phyloP scores from a whole-genome alignment of 169 alveolate species.

The Plasmodium berghei region DNA sequence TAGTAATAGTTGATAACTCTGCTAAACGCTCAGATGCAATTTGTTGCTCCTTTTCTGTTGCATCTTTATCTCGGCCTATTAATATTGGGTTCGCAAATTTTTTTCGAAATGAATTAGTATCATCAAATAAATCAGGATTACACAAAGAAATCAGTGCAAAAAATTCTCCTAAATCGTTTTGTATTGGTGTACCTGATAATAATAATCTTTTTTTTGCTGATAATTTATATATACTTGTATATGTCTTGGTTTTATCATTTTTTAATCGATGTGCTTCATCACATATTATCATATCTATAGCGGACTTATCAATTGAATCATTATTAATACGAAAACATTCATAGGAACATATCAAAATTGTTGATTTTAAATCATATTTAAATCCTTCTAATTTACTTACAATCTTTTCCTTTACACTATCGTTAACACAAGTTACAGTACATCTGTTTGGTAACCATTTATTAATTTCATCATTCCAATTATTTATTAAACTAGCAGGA shows the following conservation, averaged over 20 bases:
- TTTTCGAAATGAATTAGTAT: conserved; percentile 83
- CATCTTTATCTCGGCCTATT: conserved; percentile 93
- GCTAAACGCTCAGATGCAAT: conserved; percentile 90
- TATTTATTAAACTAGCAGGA: conserved; percentile 94
- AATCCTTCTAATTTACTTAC: conserved; percentile 92
- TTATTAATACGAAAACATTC: conserved; percentile 93
- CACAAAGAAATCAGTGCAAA: conserved; percentile 91
- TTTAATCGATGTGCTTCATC: conserved; percentile 97
- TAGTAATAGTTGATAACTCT: conserved; percentile 91
- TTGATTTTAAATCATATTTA: conserved; percentile 87
- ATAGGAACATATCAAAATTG: conserved; percentile 92
- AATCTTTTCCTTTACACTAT: conserved; percentile 90
- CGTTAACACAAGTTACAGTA: conserved; percentile 91
- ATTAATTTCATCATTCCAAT: conserved; percentile 94
- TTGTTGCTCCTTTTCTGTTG: conserved; percentile 90
- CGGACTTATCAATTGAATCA: conserved; percentile 88
- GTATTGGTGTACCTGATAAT: conserved; percentile 93
- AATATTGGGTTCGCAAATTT: conserved; percentile 90
- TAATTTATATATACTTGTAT: conserved; percentile 89
- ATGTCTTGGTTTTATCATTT: conserved; percentile 93
- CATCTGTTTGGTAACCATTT: conserved; percentile 94
- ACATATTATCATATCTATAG: conserved; percentile 94
- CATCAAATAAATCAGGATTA: conserved; percentile 92
- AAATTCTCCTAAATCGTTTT: conserved; percentile 92
- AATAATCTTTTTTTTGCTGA: conserved; percentile 92